Base-by-base conservation (phyloP, 179 eudicot species). In the Dionaea muscipula region DNA sequence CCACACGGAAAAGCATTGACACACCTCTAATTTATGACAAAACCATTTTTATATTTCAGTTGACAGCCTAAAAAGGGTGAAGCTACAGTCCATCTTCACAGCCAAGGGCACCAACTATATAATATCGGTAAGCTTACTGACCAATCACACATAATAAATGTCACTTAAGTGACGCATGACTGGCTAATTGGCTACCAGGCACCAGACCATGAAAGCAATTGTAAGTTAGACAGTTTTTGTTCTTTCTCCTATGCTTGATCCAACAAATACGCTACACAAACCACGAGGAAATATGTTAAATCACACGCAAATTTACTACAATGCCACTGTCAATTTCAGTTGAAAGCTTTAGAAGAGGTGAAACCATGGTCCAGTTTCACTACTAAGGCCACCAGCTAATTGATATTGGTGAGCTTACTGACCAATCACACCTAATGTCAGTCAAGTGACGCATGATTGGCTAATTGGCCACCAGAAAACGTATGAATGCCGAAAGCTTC, bases 351-450 rank as follows among this genome's bases (percentile, higher is more conserved):
- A n/a, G 19, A 6, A 31, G 53, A 28, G 50, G 51, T 52, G 28
- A 56, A 62, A 57, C 46, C 19, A 57, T 20, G 35, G 25, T 22
- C 18, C 15, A 12, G 7, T 24, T 43, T 62, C 52, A 58, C 36
- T 18, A 40, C 21, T 26, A 65, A 57, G 56, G 68, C 51, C 26
- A 14, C 25, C 18, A 31, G 52, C 71, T 41, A 48, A 43, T 9
- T 57, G 53, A 26, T 70, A 2, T 70, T 62, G 76, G 81, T 67
- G 60, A 67, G 59, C 72, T 61, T 66, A 73, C 72, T 67, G 71
- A 70, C 73, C 71, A 70, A 10, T 44, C 78, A 67, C 66, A 67
- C 50, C 22, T 13, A 45, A 31, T 31, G 1, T 11, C 35, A 31
- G 8, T 31, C 35, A 11, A 31, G 35, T 31, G 35, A 31, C 1